Base-by-base conservation (phyloP, 148 eudicot species). In the Rhododendron griersonianum region DNA sequence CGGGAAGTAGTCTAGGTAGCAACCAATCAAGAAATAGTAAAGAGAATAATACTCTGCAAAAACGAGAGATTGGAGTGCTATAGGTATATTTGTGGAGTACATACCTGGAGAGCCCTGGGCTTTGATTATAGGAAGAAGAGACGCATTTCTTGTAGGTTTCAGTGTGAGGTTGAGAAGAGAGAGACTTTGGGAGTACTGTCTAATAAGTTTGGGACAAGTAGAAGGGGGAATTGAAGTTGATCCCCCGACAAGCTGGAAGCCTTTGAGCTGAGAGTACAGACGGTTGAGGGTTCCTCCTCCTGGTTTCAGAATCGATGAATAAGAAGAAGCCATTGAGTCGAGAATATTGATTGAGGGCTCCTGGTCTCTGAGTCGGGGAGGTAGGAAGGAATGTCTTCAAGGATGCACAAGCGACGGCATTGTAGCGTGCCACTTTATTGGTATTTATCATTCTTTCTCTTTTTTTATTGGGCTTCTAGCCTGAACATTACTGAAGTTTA, bases 1-100 rank as follows among this genome's bases (percentile, higher is more conserved):
- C 0, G 98, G 96, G 30, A 90, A 28, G 87, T 91, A 91, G 82
- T 91, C 98, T 94, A 78, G 84, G 30, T 25, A 84, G 85, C 61
- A 80, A 79, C 39, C 35, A 80, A 81, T 4, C 30, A 57, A 5
- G 14, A 81, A 81, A 81, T 6, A 41, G 61, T 53, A 7, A n/a
- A 79, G 25, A 79, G 7, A 39, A 1, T 16, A 14, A 13, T 16
- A 18, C 21, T 30, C 39, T 1, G 21, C 8, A 41, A 30, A 71
- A 30, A 71, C 19, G 39, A 71, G 39, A 71, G 41, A 71, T 71
- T 71, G 19, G 39, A 30, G 41, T 71, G 41, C 2, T 30, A 71
- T 30, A 71, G 37, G 19, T 30, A 30, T 33, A 6, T 30, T 30
- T 11, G 7, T 19, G 80, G 47, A 37, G 8, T 84, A 35, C 50